Percentiles rank a stretch among this genome's conserved stretches.
These are phyloP conservation scores for Paspalum vaginatum DNA, from an alignment of 176 grass and related monocot genomes.

Conservation along the genomic window DNA sequence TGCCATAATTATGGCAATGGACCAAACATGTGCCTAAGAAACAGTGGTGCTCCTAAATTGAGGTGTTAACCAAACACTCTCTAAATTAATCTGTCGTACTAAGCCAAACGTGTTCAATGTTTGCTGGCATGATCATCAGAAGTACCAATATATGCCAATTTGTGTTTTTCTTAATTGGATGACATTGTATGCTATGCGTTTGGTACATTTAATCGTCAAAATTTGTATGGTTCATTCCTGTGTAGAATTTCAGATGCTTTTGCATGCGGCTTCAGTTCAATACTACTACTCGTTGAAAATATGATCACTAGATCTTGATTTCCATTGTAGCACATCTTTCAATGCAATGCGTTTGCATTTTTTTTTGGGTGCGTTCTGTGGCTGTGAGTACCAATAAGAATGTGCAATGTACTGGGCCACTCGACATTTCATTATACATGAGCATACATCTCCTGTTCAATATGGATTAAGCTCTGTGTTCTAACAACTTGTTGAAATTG, in stretches of 20 bases:
- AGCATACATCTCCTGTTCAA: too few relatives aligned
- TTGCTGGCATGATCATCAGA: neutral
- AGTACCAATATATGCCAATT: neutral
- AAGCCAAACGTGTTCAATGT: neutral
- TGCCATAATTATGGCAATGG: too few relatives aligned
- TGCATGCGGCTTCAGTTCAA: neutral
- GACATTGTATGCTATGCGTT: neutral
- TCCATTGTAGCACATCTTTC: neutral
- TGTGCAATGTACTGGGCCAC: neutral
- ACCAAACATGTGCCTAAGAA: neutral
- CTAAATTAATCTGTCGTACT: neutral
- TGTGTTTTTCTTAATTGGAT: neutral
- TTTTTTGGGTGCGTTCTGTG: neutral
- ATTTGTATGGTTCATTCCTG: neutral
- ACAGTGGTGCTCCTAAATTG: neutral
- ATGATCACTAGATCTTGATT: neutral
- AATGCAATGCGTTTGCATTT: neutral
- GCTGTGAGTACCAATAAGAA: neutral
- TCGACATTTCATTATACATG: too few relatives aligned
- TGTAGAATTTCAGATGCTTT: neutral
- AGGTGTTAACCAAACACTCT: neutral
- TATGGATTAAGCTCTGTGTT: neutral
- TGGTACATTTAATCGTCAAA: neutral
- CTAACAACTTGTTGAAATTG: conserved; percentile 22
- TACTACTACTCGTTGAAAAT: neutral